Evolutionary conservation across 2,329 filamentous ascomycete species (phyloP).

Genomic region (Aureobasidium sp.): DNA sequence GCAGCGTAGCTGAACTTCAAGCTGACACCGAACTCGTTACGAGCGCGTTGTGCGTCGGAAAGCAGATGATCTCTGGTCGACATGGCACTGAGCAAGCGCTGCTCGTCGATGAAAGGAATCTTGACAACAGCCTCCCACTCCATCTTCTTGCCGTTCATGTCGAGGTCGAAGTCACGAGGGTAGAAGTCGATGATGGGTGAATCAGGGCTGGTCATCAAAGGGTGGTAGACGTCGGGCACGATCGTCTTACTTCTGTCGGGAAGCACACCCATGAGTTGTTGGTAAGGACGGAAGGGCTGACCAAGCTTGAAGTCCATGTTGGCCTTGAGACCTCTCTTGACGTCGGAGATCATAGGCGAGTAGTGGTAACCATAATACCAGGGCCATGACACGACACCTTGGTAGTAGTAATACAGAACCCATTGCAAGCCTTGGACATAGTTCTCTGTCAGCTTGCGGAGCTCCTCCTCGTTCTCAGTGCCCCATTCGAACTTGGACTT

Average conservation of each 20-base stretch:
- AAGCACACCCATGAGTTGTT: constrained; percentile 96
- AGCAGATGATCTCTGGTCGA: constrained; percentile 71
- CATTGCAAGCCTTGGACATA: constrained; percentile 97
- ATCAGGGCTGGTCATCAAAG: constrained; percentile 81
- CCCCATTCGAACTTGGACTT: constrained; percentile 85
- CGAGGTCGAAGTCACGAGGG: constrained; percentile 89
- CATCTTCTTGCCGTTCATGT: constrained; percentile 99
- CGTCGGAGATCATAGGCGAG: constrained; percentile 93
- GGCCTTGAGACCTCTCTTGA: constrained; percentile 77
- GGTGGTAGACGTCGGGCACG: constrained; percentile 78
- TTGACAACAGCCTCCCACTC: constrained; percentile 99
- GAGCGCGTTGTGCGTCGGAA: constrained; percentile 67
- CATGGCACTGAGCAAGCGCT: constrained; percentile 78
- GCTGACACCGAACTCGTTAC: constrained; percentile 87
- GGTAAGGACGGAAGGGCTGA: constrained; percentile 88
- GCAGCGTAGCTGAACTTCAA: constrained; percentile 86
- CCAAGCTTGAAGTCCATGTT: constrained; percentile 89
- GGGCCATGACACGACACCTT: constrained; percentile 93
- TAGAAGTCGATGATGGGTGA: constrained; percentile 98
- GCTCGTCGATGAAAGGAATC: constrained; percentile 96
- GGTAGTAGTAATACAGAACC: constrained; percentile 98
- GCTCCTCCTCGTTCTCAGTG: constrained; percentile 69
- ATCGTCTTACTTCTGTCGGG: constrained; percentile 97
- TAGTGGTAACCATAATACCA: constrained; percentile 99
- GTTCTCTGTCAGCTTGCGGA: constrained; percentile 81